Evolutionary conservation across 768 basidiomycete genomes (phyloP), one percentile per base, ranked within the genome.

Genomic region (Boletus fagicola): DNA sequence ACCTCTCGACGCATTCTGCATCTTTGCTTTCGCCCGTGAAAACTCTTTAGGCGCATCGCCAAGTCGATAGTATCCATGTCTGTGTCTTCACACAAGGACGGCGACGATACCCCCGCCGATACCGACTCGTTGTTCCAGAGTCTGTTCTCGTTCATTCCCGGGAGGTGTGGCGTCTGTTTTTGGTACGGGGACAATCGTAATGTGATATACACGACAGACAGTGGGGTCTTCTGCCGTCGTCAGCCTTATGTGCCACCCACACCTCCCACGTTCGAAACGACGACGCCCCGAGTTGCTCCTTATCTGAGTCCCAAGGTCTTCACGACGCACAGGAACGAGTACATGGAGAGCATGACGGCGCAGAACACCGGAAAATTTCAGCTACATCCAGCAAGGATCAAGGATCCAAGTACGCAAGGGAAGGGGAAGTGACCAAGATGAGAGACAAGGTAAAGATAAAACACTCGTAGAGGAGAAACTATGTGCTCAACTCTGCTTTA

Each of bases 21-120:
- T 54, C 44, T 49, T 49, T 49, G 4, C 49, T 56, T 31, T 49
- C 39, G 64, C 13, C 62, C 57, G 64, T 54, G 60, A 49, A 52
- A 56, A 28, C 45, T 65, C 38, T 5, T 38, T 40, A 39, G 22
- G 5, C 61, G 51, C 49, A 24, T 66, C 50, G 30, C 52, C 57
- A 52, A 53, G 51, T 12, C 43, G 48, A 49, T 54, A 15, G 28
- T 28, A 46, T 7, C 52, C 57, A 56, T 57, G 65, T 47, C 53
- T 45, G 20, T 20, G 7, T 56, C 40, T 44, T 51, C 51, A 33
- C 56, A 39, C 38, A n/a, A 28, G 10, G 10, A 35, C 10, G 5
- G 9, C 20, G 62, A 49, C 11, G 54, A 48, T 15, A 7, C 16
- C 44, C 62, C 16, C 51, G 13, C n/a, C 40, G 16, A 20, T 11